Percentiles rank a stretch among this genome's conserved stretches.
Conservation (phyloP, 2,329 filamentous ascomycete species). For the Ascochyta koolunga region DNA sequence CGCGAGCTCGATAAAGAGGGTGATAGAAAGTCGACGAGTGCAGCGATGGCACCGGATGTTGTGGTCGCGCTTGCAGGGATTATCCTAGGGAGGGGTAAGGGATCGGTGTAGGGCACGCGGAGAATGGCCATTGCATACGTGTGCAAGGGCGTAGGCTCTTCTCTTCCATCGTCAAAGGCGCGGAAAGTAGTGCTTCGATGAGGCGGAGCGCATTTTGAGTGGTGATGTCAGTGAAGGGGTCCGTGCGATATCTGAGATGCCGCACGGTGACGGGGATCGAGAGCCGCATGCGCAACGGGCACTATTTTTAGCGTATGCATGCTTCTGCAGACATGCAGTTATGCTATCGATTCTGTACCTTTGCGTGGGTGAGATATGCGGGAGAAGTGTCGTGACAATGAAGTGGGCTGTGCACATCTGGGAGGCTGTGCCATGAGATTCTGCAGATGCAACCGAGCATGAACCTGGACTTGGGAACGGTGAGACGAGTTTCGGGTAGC, state of each 20-base stretch:
- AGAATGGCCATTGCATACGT: constrained; percentile 67
- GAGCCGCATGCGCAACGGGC: constrained; percentile 8
- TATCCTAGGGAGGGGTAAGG: constrained; percentile 75
- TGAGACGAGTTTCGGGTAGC: constrained; percentile 9
- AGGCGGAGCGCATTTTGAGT: constrained; percentile 13
- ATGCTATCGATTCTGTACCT: not conserved
- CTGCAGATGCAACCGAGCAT: constrained; percentile 7
- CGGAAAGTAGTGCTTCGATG: constrained; percentile 1
- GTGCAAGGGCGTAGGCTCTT: not conserved
- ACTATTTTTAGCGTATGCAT: constrained; percentile 20
- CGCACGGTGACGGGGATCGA: constrained; percentile 9
- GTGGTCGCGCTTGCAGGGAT: constrained; percentile 75
- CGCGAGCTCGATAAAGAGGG: constrained; percentile 31
- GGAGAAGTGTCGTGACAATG: not conserved
- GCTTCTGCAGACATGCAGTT: not conserved
- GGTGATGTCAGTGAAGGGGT: constrained; percentile 20
- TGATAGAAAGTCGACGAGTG: constrained; percentile 78
- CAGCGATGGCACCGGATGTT: constrained; percentile 73
- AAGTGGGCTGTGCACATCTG: constrained; percentile 20
- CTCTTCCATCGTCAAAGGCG: constrained; percentile 15
- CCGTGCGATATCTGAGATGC: constrained; percentile 11
- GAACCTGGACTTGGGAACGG: not conserved
- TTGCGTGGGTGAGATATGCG: not conserved
- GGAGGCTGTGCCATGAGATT: constrained; percentile 18
- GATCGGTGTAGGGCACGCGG: constrained; percentile 88